Evolutionary conservation across 2,329 filamentous ascomycete species (phyloP).

Genomic region (Aspergillus awamori): DNA sequence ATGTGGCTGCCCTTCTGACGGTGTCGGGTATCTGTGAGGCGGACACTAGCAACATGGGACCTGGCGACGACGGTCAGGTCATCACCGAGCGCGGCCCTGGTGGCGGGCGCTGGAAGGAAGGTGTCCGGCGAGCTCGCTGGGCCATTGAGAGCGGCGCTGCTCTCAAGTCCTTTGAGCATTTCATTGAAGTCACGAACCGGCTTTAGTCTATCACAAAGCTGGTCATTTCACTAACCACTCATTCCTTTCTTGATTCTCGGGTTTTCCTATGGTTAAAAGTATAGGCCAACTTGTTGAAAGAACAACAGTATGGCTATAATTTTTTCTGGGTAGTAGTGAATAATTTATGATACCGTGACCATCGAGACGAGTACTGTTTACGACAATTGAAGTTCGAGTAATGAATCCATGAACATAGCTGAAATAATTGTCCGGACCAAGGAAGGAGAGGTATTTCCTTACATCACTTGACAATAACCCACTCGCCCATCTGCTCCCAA

Average conservation of each 20-base stretch:
- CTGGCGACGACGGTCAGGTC: constrained; percentile 77
- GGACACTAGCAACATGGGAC: constrained; percentile 76
- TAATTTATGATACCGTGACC: constrained; percentile 4
- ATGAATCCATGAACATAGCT: not conserved
- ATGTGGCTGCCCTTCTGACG: constrained; percentile 85
- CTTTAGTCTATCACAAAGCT: constrained; percentile 25
- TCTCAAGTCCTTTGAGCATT: constrained; percentile 78
- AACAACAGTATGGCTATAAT: not conserved
- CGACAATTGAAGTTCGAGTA: not conserved
- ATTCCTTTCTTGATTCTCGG: constrained; percentile 6
- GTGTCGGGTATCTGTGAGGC: constrained; percentile 84
- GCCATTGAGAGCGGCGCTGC: constrained; percentile 84
- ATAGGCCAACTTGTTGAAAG: not conserved
- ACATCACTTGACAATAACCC: not conserved
- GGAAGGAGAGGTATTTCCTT: not conserved
- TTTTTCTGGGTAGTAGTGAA: constrained; percentile 12
- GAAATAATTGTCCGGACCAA: not conserved
- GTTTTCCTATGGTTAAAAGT: not conserved
- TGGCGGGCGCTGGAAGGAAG: constrained; percentile 91
- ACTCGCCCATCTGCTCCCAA: not conserved
- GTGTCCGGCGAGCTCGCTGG: constrained; percentile 82
- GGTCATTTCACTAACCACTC: not conserved
- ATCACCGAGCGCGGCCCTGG: constrained; percentile 81
- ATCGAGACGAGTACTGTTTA: not conserved
- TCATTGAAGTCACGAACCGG: constrained; percentile 78